Evolutionary conservation across 1,139 yeast genomes (phyloP), one percentile per base, ranked within the genome.

Genomic region (Sugiyamaella pinicola): DNA sequence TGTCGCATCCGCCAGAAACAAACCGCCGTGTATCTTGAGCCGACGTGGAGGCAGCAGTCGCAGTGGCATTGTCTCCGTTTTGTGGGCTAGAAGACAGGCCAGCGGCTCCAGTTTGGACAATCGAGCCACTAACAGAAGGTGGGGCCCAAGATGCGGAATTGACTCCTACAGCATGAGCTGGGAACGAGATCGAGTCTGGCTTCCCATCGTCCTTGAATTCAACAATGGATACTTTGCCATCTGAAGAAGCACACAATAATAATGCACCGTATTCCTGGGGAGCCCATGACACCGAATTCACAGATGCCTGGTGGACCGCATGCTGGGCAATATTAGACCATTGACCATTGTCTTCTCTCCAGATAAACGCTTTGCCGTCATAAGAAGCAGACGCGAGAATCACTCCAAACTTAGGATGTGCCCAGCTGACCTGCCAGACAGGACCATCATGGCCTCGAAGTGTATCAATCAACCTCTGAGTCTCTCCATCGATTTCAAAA

Each of bases 371-470:
- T 66, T 85, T 86, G 52, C 99, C 99, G 67, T 93, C 99, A 66
- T 89, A 95, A 0, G 96, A 88, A 61, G 96, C 90, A 26, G 96
- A 86, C 0, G 99, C 99, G 61, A 93, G 77, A 60, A 93, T 88
- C 5, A 90, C 86, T 34, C 99, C 99, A 67, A 93, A 93, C 70
- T 93, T 93, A 40, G 99, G 99, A 69, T 95, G 99, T 2, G 99
- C 98, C 99, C 99, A 93, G 50, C 91, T 83, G 31, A 91, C 95
- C 73, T 93, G 96, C 99, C 99, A 95, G 47, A 95, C 97, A 9
- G 99, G 98, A 19, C 99, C 99, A 60, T 90, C 96, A 70, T 93
- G 99, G 28, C 96, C 82, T 66, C 80, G 73, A 61, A 93, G 76
- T 1, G 98, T 90, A 61, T 90, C 96, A 29, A 85, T 77, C 51